These are phyloP conservation scores for Acacia melanoxylon DNA, from an alignment of 306 rosid genomes.

Conservation along the genomic window DNA sequence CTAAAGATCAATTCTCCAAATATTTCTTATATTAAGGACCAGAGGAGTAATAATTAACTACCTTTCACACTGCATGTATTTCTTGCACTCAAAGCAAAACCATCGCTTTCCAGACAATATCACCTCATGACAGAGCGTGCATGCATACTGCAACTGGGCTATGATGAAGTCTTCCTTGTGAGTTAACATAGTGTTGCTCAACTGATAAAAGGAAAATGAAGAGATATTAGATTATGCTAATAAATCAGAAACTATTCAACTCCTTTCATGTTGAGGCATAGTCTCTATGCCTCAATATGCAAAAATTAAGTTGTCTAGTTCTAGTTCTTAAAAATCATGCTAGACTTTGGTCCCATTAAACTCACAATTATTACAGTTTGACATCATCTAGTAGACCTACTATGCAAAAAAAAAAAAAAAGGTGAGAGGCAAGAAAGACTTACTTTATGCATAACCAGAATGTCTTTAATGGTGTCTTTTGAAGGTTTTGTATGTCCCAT, in stretches of 20 bases:
- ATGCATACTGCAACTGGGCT: constrained; percentile 52
- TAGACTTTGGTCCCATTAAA: neutral
- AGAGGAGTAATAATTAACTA: neutral
- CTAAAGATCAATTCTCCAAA: no score
- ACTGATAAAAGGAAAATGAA: constrained; percentile 36
- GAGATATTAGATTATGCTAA: constrained; percentile 23
- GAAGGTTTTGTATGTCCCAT: constrained; percentile 56
- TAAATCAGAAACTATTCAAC: neutral
- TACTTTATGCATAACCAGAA: constrained; percentile 64
- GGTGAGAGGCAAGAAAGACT: constrained; percentile 21
- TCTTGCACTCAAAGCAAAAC: constrained; percentile 58
- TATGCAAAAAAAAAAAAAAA: neutral
- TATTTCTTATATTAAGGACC: no score
- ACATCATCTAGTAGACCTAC: neutral
- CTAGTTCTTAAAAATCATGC: neutral
- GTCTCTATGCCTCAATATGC: no score
- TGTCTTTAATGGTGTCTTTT: constrained; percentile 41
- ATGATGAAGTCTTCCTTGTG: constrained; percentile 60
- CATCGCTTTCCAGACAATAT: constrained; percentile 57
- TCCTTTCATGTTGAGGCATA: no score
- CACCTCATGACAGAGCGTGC: constrained; percentile 50
- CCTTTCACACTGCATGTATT: constrained; percentile 69
- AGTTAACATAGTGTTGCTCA: constrained; percentile 49
- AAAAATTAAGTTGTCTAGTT: neutral
- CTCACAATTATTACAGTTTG: neutral